These are phyloP conservation scores for Penicillium hordei DNA, from an alignment of 2,329 filamentous ascomycete genomes.

Conservation along the genomic window DNA sequence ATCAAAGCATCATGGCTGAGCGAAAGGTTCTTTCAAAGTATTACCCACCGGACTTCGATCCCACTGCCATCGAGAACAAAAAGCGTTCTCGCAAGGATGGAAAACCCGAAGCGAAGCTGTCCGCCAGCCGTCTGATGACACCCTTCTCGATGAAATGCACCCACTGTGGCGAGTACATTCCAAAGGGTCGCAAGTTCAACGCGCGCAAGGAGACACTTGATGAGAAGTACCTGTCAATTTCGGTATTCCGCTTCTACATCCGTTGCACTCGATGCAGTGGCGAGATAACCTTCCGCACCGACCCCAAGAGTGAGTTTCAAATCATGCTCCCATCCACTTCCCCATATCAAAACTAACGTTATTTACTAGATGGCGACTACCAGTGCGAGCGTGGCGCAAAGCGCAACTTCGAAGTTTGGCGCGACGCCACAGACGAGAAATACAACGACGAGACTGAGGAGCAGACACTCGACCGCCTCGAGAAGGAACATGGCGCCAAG, in stretches of 20 bases:
- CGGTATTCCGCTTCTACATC: conserved; percentile 88
- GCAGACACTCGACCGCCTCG: conserved; percentile 78
- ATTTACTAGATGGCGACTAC: conserved; percentile 68
- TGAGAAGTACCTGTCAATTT: conserved; percentile 83
- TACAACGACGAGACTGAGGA: conserved; percentile 74
- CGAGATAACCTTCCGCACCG: conserved; percentile 91
- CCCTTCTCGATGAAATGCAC: conserved; percentile 79
- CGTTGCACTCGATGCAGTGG: conserved; percentile 81
- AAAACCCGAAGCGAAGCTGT: conserved; percentile 74
- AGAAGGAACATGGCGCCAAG: conserved; percentile 68
- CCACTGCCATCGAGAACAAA: conserved; percentile 70
- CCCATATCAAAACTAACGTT: not conserved
- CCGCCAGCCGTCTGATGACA: conserved; percentile 69
- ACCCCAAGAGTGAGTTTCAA: conserved; percentile 70
- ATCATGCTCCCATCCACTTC: not conserved
- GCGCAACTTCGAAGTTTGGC: conserved; percentile 91
- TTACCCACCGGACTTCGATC: conserved; percentile 83
- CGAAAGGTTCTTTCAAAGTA: conserved; percentile 68
- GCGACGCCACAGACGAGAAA: conserved; percentile 60
- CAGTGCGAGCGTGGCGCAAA: conserved; percentile 77
- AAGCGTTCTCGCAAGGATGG: conserved; percentile 46
- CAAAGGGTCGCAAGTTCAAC: conserved; percentile 94
- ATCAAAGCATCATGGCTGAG: conserved; percentile 66
- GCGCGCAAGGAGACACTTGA: conserved; percentile 89
- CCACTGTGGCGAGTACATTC: conserved; percentile 69